These are phyloP conservation scores for Stagonosporopsis tanaceti DNA, from an alignment of 2,329 filamentous ascomycete genomes.

Conservation along the genomic window DNA sequence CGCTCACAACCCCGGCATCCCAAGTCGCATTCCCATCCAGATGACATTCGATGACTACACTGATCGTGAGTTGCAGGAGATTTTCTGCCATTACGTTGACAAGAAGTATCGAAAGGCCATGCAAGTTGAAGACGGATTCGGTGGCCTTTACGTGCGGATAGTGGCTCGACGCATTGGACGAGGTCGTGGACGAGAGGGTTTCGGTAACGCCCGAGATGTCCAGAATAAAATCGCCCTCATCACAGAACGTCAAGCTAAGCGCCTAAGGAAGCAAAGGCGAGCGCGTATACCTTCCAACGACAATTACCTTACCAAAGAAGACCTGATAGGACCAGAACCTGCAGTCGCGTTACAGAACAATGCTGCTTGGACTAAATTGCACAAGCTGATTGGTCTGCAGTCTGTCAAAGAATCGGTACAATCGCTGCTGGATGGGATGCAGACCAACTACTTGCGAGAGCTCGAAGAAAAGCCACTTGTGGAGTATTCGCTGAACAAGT, in stretches of 20 bases:
- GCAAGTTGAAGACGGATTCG: conserved; percentile 65
- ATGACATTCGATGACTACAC: conserved; percentile 75
- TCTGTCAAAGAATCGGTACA: conserved; percentile 69
- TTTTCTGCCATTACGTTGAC: conserved; percentile 64
- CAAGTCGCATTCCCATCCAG: conserved; percentile 71
- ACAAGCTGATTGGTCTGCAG: conserved; percentile 65
- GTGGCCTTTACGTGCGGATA: conserved; percentile 71
- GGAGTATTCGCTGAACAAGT: conserved; percentile 69
- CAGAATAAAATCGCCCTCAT: conserved; percentile 69
- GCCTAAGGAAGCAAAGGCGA: conserved; percentile 61
- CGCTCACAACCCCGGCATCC: conserved; percentile 74
- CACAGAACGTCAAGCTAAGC: conserved; percentile 64
- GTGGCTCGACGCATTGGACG: conserved; percentile 67
- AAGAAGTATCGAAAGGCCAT: conserved; percentile 64
- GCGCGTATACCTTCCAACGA: conserved; percentile 60
- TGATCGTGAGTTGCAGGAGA: conserved; percentile 69
- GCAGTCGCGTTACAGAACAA: conserved; percentile 60
- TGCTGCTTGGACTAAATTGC: conserved; percentile 65
- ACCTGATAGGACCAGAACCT: conserved; percentile 76
- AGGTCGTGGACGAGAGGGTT: conserved; percentile 70
- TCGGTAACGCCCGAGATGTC: conserved; percentile 75
- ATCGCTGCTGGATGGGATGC: conserved; percentile 67
- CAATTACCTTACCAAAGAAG: conserved; percentile 68
- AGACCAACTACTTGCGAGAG: conserved; percentile 72
- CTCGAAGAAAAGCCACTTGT: conserved; percentile 67